Conservation (phyloP, 2,329 filamentous ascomycete species). For the Hymenoscyphus albidus region DNA sequence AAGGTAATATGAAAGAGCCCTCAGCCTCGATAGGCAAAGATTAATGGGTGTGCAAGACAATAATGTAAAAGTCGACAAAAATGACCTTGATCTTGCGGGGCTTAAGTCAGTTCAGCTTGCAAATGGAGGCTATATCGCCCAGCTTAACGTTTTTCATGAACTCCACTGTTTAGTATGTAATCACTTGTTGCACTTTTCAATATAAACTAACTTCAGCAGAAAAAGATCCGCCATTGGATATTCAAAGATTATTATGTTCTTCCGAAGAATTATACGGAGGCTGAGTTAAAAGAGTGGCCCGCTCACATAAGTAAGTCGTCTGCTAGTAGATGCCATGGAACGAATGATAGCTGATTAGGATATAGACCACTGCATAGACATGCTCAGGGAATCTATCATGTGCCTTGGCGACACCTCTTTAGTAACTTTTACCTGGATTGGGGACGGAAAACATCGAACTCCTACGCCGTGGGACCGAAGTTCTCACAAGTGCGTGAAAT, state of each 20-base stretch:
- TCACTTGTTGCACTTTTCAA: not conserved
- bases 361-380: constrained; percentile 2
- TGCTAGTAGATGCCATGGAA: not conserved
- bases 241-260: constrained; percentile 1
- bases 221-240: constrained; percentile 4
- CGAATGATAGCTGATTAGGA: not conserved
- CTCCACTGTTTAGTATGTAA: constrained; percentile 1
- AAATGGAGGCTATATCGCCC: not conserved
- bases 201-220: constrained; percentile 1
- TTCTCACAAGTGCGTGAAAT: constrained; percentile 3
- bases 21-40: not conserved
- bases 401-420: not conserved
- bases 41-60: not conserved
- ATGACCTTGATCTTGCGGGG: not conserved
- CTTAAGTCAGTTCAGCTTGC: not conserved
- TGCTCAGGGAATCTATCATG: constrained; percentile 2
- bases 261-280: not conserved
- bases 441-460: not conserved
- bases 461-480: not conserved
- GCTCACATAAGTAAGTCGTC: constrained; percentile 2
- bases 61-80: not conserved
- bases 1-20: not conserved
- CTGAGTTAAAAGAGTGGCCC: not conserved
- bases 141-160: constrained; percentile 3
- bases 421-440: not conserved